These are phyloP conservation scores for Gloeostereum incarnatum DNA, from an alignment of 768 basidiomycete species.

Conservation along the genomic window DNA sequence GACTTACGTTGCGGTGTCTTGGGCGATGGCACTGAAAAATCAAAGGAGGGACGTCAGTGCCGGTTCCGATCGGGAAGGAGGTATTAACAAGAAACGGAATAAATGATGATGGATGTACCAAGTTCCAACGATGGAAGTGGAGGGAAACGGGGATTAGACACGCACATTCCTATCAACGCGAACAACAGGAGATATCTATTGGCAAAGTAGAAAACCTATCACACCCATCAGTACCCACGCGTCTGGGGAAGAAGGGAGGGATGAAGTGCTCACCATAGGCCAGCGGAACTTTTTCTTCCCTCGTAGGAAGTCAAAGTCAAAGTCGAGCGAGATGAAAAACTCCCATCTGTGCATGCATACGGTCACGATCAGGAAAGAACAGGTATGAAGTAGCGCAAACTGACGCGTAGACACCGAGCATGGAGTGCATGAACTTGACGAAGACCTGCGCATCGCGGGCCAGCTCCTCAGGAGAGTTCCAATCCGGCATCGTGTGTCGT, in stretches of 20 bases:
- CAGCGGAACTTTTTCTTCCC: constrained; percentile 31
- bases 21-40: constrained; percentile 44
- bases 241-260: not conserved
- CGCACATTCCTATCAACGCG: constrained; percentile 36
- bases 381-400: no score
- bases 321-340: constrained; percentile 41
- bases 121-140: no score
- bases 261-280: constrained; percentile 26
- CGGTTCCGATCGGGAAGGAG: not conserved
- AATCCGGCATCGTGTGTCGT: constrained; percentile 45
- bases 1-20: constrained; percentile 36
- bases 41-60: not conserved
- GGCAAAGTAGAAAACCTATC: constrained; percentile 34
- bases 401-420: constrained; percentile 49
- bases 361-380: not conserved
- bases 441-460: constrained; percentile 34
- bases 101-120: no score
- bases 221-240: not conserved
- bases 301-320: constrained; percentile 32
- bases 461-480: constrained; percentile 40
- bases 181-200: constrained; percentile 31
- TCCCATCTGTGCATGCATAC: constrained; percentile 39
- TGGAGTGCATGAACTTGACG: constrained; percentile 43
- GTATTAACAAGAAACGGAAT: not conserved
- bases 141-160: no score